phyloP scores from a whole-genome alignment of 192 early-diverging fungal genomes.

The Jimgerdemannia lactiflua region DNA sequence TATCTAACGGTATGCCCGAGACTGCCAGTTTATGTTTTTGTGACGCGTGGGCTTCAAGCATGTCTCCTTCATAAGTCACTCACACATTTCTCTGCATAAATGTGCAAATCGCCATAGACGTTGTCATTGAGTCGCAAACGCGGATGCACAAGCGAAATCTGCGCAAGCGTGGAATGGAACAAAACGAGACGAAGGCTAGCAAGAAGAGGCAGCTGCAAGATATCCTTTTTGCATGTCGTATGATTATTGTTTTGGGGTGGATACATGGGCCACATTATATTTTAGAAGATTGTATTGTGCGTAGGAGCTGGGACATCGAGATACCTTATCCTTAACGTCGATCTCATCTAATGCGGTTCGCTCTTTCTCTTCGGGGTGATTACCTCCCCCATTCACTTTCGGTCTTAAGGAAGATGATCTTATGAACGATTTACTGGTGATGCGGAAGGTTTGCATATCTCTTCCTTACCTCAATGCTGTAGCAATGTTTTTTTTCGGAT shows the following conservation, averaged over 20 bases:
- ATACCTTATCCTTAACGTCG: neutral
- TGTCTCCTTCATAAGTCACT: conserved; percentile 3
- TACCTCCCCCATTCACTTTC: conserved; percentile 28
- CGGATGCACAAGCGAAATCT: conserved; percentile 47
- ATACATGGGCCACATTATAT: neutral
- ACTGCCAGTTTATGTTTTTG: neutral
- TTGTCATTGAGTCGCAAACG: conserved; percentile 21
- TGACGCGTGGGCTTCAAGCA: neutral
- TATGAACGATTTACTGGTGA: conserved; percentile 16
- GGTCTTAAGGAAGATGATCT: conserved; percentile 27
- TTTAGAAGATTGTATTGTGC: too few relatives aligned
- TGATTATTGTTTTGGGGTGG: neutral
- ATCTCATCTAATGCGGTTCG: conserved; percentile 3
- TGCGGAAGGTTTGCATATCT: conserved; percentile 10
- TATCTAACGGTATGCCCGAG: conserved; percentile 47
- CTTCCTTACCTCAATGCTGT: neutral
- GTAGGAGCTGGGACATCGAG: too few relatives aligned
- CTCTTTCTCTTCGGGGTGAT: conserved; percentile 8
- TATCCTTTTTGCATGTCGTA: conserved; percentile 25
- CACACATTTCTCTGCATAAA: neutral
- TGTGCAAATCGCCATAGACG: conserved; percentile 9
- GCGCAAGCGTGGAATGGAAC: conserved; percentile 53
- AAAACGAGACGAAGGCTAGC: conserved; percentile 23
- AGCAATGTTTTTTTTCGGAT: too few relatives aligned
- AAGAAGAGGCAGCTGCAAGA: conserved; percentile 30